Base-by-base conservation (phyloP, 164 flowering plant genomes). In the Nelumbo lutea region DNA sequence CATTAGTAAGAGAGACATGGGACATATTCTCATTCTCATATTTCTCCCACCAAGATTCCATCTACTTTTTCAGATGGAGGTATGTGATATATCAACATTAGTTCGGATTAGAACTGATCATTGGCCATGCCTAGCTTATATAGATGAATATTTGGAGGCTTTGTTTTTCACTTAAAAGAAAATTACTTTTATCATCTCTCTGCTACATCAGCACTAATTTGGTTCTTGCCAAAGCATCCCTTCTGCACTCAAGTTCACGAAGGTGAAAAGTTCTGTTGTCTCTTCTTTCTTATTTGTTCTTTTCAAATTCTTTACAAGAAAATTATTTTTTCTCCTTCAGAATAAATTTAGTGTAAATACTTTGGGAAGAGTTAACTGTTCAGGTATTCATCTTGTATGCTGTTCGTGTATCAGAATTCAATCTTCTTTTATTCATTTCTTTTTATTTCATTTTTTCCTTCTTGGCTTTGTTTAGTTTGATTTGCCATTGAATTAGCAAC, bases 121-220 rank as follows among this genome's bases (percentile, higher is more conserved):
- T 76, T 95, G 98, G 99, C 99, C 99, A 9, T 92, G 98, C 83
- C 84, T 92, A 62, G 98, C 99, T 53, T 92, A 92, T 73, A 78
- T 92, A 60, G 99, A 95, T 79, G 99, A 90, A 71, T 92, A 89
- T 82, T 76, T 95, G 82, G 99, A 95, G 81, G 94, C 96, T 68
- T 79, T 92, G 58, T 90, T 83, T 83, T 76, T 84, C 75, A 55
- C 79, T 14, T 83, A 77, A 78, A 61, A 69, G 59, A 15, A 4
- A 9, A 38, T 39, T 46, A 53, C 40, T 57, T 41, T 53, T 47
- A 46, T 11, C 65, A 38, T 13, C 3, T 53, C 3, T 53, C 3
- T 11, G 14, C 57, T 11, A 53, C 57, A 53, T 53, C 57, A 9
- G 57, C 57, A 53, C 11, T 15, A 9, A 15, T 53, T 53, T 4